phyloP scores from a whole-genome alignment of 768 basidiomycete genomes.

The Tylopilus sp. region DNA sequence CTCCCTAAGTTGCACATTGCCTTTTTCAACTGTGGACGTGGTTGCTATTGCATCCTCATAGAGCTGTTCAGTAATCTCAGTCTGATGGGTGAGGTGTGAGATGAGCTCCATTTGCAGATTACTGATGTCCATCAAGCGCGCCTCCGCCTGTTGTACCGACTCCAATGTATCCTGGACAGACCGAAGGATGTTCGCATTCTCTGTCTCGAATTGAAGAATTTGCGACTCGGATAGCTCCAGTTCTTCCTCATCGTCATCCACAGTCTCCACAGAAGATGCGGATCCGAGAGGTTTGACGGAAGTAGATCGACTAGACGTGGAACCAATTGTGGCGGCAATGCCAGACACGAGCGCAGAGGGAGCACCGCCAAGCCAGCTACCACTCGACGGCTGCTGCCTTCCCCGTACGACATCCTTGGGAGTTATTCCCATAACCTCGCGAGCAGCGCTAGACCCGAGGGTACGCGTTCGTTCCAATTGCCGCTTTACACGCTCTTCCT shows the following conservation, averaged over 20 bases:
- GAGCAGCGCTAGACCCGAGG: conserved; percentile 75
- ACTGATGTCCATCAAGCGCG: conserved; percentile 88
- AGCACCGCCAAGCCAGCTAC: conserved; percentile 62
- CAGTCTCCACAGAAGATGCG: conserved; percentile 37
- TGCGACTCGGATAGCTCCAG: conserved; percentile 81
- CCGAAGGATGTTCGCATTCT: conserved; percentile 84
- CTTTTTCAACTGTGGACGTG: conserved; percentile 81
- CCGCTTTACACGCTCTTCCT: conserved; percentile 89
- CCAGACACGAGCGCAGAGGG: conserved; percentile 51
- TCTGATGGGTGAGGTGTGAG: conserved; percentile 82
- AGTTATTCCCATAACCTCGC: conserved; percentile 52
- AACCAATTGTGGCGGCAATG: conserved; percentile 60
- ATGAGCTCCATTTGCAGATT: conserved; percentile 91
- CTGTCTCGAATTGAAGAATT: conserved; percentile 89
- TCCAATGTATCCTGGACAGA: conserved; percentile 83
- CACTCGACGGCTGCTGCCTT: conserved; percentile 22
- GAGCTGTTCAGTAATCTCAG: conserved; percentile 88
- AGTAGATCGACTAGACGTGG: conserved; percentile 33
- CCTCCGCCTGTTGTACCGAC: conserved; percentile 89
- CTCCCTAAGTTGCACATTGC: conserved; percentile 86
- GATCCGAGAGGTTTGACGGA: conserved; percentile 24
- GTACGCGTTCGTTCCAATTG: conserved; percentile 82
- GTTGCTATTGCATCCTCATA: conserved; percentile 93
- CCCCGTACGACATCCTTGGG: conserved; percentile 27
- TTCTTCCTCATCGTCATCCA: conserved; percentile 73